Evolutionary conservation across 164 flowering plant species (phyloP).

Genomic region (Protea cynaroides): DNA sequence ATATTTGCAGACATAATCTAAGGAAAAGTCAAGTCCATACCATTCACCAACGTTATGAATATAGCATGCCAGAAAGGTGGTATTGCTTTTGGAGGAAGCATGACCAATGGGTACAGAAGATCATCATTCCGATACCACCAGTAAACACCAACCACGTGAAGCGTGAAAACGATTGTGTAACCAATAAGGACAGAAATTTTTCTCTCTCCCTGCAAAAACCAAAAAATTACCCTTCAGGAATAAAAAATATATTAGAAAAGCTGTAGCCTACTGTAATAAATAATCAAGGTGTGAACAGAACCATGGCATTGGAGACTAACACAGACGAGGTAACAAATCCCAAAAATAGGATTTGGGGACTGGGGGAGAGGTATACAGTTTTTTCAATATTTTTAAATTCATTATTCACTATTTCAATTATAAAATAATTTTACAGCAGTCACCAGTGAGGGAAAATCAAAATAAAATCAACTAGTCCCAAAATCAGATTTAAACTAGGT

Average conservation of each 20-base stretch:
- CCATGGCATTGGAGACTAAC: no score
- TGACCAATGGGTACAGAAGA: slow-evolving; percentile 70
- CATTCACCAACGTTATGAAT: slow-evolving; percentile 93
- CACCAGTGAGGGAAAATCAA: no score
- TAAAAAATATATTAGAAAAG: not conserved
- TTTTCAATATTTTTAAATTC: no score
- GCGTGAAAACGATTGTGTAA: slow-evolving; percentile 44
- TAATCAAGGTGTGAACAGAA: no score
- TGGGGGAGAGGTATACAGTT: no score
- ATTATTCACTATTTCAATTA: no score
- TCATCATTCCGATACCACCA: slow-evolving; percentile 95
- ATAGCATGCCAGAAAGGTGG: slow-evolving; percentile 99
- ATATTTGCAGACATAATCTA: not conserved
- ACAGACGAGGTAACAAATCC: no score
- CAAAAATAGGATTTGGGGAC: no score
- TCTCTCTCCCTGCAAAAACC: slow-evolving; percentile 84
- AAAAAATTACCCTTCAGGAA: not conserved
- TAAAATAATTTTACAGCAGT: no score
- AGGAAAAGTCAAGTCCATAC: slow-evolving; percentile 24
- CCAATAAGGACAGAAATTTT: slow-evolving; percentile 58
- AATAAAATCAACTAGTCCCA: no score
- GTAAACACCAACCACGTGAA: slow-evolving; percentile 76
- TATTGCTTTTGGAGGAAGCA: slow-evolving; percentile 91
- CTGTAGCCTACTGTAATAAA: no score
- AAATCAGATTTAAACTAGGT: no score